Base-by-base conservation (phyloP, 1,284 basidiomycete genomes). In the Cutaneotrichosporon sp. region DNA sequence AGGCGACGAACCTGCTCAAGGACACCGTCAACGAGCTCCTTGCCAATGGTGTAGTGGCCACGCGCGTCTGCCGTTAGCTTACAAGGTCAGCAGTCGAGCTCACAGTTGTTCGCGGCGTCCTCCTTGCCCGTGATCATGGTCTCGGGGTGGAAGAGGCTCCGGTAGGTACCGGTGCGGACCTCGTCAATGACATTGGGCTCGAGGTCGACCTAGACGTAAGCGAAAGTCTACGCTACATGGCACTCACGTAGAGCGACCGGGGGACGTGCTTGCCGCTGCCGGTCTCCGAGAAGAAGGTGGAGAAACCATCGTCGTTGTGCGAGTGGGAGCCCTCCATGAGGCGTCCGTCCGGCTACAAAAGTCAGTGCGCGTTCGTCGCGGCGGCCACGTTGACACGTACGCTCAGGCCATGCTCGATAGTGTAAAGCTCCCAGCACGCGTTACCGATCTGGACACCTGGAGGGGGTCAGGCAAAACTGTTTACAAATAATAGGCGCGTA, bases 111-210 rank as follows among this genome's bases (percentile, higher is more conserved):
- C 62, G 94, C 94, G 52, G 93, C 94, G 72, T 98, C 96, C 81
- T 99, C 96, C 81, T 98, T 98, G 66, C 96, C 96, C 55, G 88
- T 91, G 76, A 99, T 89, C 81, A 98, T 86, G 59, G 92, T 96
- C 81, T 98, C 96, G 12, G 96, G 96, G 79, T 98, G 96, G 83
- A 99, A 98, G 48, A 99, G 84, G 60, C 84, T 85, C 71, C 90
- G 84, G 80, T 97, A 98, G 54, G 86, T 84, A 63, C 96, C 96
- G 52, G 85, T 89, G 77, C 90, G 89, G 72, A 99, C 92, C 70
- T 94, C 92, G 71, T 97, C 94, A 72, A 97, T 87, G 61, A 86
- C 94, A 72, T 92, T 90, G 53, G 93, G 93, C 78, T 97, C 93
- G 60, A 97, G 81, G 78, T 97, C 93, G 67, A 93, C 72, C 73